Evolutionary conservation across 768 basidiomycete genomes (phyloP).

Genomic region (Mycena haematopus): DNA sequence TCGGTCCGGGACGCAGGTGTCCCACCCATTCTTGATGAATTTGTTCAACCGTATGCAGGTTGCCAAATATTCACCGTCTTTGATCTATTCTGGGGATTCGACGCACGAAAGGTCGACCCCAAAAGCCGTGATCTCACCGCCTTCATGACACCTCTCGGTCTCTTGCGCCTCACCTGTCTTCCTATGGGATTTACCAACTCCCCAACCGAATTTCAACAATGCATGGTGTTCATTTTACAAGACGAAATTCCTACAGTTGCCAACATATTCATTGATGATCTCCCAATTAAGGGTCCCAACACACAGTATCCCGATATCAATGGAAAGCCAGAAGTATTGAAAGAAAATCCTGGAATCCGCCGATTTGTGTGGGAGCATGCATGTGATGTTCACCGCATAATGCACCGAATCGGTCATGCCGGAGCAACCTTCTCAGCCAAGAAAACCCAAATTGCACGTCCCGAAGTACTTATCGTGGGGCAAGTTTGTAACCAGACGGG

Average conservation of each 20-base stretch:
- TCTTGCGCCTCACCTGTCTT: conserved; percentile 39
- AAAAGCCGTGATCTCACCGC: conserved; percentile 41
- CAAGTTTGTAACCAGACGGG: conserved; percentile 36
- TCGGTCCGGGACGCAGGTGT: conserved; percentile 45
- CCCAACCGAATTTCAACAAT: conserved; percentile 39
- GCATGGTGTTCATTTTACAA: conserved; percentile 40
- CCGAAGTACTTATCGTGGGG: conserved; percentile 29
- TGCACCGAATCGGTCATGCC: conserved; percentile 38
- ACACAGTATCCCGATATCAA: conserved; percentile 36
- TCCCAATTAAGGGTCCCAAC: conserved; percentile 39
- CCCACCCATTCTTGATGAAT: conserved; percentile 40
- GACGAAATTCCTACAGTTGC: conserved; percentile 32
- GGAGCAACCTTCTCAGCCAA: conserved; percentile 43
- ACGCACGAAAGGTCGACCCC: conserved; percentile 36
- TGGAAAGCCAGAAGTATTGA: conserved; percentile 33
- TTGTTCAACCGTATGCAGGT: conserved; percentile 40
- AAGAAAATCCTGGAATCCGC: conserved; percentile 38
- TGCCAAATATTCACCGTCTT: conserved; percentile 35
- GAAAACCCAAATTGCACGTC: conserved; percentile 35
- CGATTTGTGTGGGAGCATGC: conserved; percentile 49
- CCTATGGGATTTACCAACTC: conserved; percentile 51
- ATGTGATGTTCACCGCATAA: conserved; percentile 37
- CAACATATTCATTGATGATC: conserved; percentile 41
- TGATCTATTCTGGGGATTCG: conserved; percentile 45
- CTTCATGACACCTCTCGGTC: conserved; percentile 39